These are phyloP conservation scores for Pestalotiopsis sp. DNA, from an alignment of 2,329 filamentous ascomycete genomes.

Conservation along the genomic window DNA sequence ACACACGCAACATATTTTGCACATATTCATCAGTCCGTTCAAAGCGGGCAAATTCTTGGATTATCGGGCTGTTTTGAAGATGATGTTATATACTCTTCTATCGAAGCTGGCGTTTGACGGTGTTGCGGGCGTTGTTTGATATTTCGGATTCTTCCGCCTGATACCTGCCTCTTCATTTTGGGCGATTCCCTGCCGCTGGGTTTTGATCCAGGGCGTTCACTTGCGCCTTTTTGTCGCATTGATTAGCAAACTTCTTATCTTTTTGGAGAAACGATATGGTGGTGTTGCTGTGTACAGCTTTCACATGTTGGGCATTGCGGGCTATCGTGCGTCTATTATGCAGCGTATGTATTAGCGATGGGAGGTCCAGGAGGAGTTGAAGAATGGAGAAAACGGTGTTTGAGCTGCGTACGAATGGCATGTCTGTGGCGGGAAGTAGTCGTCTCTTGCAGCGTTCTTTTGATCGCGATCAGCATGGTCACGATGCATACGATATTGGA, in stretches of 20 bases:
- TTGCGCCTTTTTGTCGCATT: background rate
- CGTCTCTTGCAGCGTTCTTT: background rate
- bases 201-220: background rate
- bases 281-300: background rate
- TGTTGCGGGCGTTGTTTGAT: constrained; percentile 26
- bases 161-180: constrained; percentile 24
- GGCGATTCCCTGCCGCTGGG: background rate
- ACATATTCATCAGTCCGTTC: background rate
- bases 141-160: constrained; percentile 18
- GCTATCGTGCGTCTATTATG: background rate
- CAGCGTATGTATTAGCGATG: background rate
- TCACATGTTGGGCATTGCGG: background rate
- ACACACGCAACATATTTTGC: background rate
- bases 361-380: background rate
- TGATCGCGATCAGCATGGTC: background rate
- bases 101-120: constrained; percentile 25
- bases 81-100: constrained; percentile 11
- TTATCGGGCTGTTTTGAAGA: background rate
- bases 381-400: background rate
- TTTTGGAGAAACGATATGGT: background rate
- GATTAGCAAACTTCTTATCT: background rate
- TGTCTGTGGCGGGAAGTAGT: background rate
- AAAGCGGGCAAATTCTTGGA: background rate
- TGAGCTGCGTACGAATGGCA: background rate
- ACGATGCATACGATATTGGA: background rate